phyloP scores from a whole-genome alignment of 1,284 basidiomycete species.

The Ceratobasidium sp. region DNA sequence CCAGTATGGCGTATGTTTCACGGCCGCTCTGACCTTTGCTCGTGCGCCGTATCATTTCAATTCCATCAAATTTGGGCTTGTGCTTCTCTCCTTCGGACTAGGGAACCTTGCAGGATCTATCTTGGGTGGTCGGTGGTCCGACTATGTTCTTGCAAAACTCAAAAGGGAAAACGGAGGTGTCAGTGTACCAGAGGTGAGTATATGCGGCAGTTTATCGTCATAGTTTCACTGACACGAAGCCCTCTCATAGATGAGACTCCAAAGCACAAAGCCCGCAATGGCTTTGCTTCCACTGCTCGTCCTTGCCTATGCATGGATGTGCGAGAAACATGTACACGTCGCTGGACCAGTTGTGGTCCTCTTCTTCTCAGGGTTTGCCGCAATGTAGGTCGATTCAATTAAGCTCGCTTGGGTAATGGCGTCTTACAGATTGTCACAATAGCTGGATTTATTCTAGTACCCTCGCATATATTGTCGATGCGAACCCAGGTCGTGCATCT shows the following conservation, averaged over 20 bases:
- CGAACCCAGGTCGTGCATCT: conserved; percentile 78
- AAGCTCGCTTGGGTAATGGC: background rate
- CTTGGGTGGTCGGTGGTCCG: conserved; percentile 82
- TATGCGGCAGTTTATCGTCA: conserved; percentile 7
- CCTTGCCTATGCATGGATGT: conserved; percentile 82
- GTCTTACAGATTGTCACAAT: background rate
- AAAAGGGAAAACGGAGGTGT: conserved; percentile 72
- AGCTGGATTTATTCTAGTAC: conserved; percentile 80
- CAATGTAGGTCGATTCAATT: conserved; percentile 65
- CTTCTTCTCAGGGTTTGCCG: conserved; percentile 75
- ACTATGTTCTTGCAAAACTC: conserved; percentile 69
- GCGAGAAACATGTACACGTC: conserved; percentile 71
- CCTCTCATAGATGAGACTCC: conserved; percentile 72
- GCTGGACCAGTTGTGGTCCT: conserved; percentile 72
- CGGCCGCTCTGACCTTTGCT: conserved; percentile 74
- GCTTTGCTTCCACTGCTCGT: conserved; percentile 69
- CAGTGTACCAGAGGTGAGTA: conserved; percentile 72
- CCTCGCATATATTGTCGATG: conserved; percentile 80
- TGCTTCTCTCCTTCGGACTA: conserved; percentile 78
- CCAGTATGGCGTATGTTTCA: conserved; percentile 77
- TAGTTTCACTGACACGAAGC: background rate
- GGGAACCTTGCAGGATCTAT: conserved; percentile 78
- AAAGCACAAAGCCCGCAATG: conserved; percentile 70
- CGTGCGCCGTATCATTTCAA: conserved; percentile 73
- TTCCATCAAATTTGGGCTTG: conserved; percentile 78